Base-by-base conservation (phyloP, 1,284 basidiomycete species). In the Ustilago crameri region DNA sequence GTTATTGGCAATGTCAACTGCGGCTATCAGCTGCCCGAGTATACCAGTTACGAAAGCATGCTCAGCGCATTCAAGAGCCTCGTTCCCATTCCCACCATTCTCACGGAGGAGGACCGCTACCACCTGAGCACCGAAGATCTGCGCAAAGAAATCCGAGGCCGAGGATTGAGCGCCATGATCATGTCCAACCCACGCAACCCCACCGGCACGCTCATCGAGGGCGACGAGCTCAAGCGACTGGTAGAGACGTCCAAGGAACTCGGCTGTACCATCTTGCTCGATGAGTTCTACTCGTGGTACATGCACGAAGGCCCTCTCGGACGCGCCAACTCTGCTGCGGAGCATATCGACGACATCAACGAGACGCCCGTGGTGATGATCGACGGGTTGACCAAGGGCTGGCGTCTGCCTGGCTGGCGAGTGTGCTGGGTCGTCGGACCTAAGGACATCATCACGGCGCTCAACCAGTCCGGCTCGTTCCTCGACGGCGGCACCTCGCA, bases 231-330 rank as follows among this genome's bases (percentile, higher is more conserved):
- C 57, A 88, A 91, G 75, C 88, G 91, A 46, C 88, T 97, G 12
- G 93, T 95, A 8, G 81, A 87, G 8, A 85, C 94, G 35, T 87
- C 89, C 49, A 87, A 88, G 40, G 70, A 91, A 89, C 76, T 88
- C 87, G 84, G 85, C 5, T 91, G 90, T 4, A 95, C 93, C 8
- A 80, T 95, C 48, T 89, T 96, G 70, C 87, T 95, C 32, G 93
- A 95, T 82, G 93, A 95, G 87, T 93, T 93, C 84, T 94, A 93
- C 83, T 92, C 91, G 9, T 93, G 92, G 64, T 96, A 95, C 83
- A 90, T 90, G 18, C 91, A 93, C 50, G 85, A 89, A 69, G 89
- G 90, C 14, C 86, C 87, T 46, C 90, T 93, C 63, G 93, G 93
- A 15, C 89, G 89, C 68, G 90, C 91, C 17, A 84, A 95, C 27